These are phyloP conservation scores for Lentinula aciculospora DNA, from an alignment of 768 basidiomycete species.

Conservation along the genomic window DNA sequence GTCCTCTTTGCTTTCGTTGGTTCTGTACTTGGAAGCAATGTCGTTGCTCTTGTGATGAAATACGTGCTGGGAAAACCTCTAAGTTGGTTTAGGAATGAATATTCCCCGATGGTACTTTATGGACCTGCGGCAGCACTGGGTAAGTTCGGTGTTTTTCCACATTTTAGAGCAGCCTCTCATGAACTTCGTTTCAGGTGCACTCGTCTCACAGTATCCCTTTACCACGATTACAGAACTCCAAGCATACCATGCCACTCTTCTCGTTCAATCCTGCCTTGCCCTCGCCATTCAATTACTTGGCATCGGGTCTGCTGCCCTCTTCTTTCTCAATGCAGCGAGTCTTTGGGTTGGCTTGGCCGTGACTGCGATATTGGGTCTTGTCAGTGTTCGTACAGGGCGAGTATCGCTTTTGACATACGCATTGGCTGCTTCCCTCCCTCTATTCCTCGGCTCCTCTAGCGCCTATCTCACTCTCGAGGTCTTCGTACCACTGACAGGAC, in stretches of 20 bases:
- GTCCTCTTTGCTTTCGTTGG: slow-evolving; percentile 44
- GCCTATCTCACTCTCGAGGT: slow-evolving; percentile 41
- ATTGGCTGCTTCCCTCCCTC: neutral
- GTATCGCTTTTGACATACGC: neutral
- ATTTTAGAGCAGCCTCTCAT: neutral
- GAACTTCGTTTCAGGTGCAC: slow-evolving; percentile 39
- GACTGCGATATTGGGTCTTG: slow-evolving; percentile 45
- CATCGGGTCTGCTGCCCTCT: slow-evolving; percentile 73
- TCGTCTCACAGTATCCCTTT: slow-evolving; percentile 56
- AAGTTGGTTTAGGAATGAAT: slow-evolving; percentile 84
- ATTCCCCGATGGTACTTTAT: slow-evolving; percentile 60
- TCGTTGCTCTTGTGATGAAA: slow-evolving; percentile 66
- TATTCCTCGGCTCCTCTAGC: neutral
- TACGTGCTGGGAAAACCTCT: slow-evolving; percentile 58
- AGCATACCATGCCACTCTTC: slow-evolving; percentile 51
- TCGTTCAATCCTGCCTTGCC: slow-evolving; percentile 55
- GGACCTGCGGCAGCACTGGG: slow-evolving; percentile 72
- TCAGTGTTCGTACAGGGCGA: slow-evolving; percentile 32
- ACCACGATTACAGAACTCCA: slow-evolving; percentile 51
- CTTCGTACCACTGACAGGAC: slow-evolving; percentile 86
- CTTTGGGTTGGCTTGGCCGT: slow-evolving; percentile 51
- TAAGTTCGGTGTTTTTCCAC: slow-evolving; percentile 16
- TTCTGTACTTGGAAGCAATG: slow-evolving; percentile 59
- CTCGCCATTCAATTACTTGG: slow-evolving; percentile 55
- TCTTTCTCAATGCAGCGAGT: slow-evolving; percentile 57